Evolutionary conservation across 176 grass and related monocot species (phyloP).

Genomic region (Avena atlantica): DNA sequence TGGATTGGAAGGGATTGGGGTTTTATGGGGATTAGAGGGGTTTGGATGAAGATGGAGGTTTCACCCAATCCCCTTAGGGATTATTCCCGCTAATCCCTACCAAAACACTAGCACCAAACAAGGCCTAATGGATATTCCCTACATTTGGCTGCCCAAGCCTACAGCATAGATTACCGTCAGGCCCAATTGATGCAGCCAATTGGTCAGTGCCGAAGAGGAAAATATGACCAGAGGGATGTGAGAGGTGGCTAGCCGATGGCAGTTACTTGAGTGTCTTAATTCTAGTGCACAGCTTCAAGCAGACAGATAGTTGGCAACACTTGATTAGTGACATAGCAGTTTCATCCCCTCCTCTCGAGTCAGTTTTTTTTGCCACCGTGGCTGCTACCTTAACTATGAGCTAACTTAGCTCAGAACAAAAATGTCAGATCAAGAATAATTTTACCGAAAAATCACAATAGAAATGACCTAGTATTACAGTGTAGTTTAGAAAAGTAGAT

Average conservation of each 20-base stretch:
- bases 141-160: neutral
- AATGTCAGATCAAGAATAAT: neutral
- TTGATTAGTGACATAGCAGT: neutral
- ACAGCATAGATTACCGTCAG: neutral
- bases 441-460: neutral
- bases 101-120: too few species aligned
- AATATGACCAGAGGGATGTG: neutral
- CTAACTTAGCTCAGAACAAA: neutral
- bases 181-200: neutral
- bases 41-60: too few species aligned
- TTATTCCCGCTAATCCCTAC: too few species aligned
- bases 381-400: neutral
- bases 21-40: too few species aligned
- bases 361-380: neutral
- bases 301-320: neutral
- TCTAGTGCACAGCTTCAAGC: neutral
- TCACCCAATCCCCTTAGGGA: too few species aligned
- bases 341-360: neutral
- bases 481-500: neutral
- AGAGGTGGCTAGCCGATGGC: neutral
- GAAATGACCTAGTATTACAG: neutral
- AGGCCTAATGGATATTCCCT: neutral
- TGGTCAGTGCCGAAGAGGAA: neutral
- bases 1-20: too few species aligned
- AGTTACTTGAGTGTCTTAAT: neutral